A percentile compares a stretch with the other conserved stretches of the same genome.
These are phyloP conservation scores for Asterochloris sp. DNA, from an alignment of 139 green algal species.

Conservation along the genomic window DNA sequence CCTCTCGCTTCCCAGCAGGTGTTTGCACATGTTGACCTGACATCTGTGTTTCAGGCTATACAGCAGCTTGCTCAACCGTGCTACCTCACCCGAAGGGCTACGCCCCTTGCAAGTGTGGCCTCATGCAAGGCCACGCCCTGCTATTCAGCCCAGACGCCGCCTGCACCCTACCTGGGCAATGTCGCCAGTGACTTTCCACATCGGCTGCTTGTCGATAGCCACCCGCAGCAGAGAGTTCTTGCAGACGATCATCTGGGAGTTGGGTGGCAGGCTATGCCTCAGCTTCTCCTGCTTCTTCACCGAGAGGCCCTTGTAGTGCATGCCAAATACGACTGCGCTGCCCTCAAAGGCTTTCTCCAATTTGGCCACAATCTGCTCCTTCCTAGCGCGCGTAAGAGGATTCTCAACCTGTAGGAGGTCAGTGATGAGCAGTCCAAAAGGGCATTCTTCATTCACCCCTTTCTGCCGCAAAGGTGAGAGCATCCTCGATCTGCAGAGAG, in stretches of 20 bases:
- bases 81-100: too few species aligned
- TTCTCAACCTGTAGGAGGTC: conserved; percentile 51
- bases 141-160: neutral
- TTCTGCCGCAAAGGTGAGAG: too few species aligned
- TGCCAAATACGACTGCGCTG: conserved; percentile 74
- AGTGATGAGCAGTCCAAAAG: neutral
- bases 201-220: conserved; percentile 40
- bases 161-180: neutral
- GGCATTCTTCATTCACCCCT: too few species aligned
- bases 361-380: conserved; percentile 66
- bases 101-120: neutral
- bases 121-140: neutral
- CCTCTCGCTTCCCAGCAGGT: too few species aligned
- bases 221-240: conserved; percentile 86
- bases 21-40: too few species aligned
- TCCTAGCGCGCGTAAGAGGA: conserved; percentile 73
- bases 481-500: too few species aligned
- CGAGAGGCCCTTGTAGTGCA: conserved; percentile 75
- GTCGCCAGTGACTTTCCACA: neutral
- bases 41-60: too few species aligned
- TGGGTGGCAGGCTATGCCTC: conserved; percentile 61
- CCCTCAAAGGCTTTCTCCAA: conserved; percentile 65
- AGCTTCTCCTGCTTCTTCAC: conserved; percentile 76
- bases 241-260: conserved; percentile 61
- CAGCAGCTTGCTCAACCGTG: too few species aligned